Conservation (phyloP, 768 basidiomycete species). For the Leucosporidium creatinivorum region DNA sequence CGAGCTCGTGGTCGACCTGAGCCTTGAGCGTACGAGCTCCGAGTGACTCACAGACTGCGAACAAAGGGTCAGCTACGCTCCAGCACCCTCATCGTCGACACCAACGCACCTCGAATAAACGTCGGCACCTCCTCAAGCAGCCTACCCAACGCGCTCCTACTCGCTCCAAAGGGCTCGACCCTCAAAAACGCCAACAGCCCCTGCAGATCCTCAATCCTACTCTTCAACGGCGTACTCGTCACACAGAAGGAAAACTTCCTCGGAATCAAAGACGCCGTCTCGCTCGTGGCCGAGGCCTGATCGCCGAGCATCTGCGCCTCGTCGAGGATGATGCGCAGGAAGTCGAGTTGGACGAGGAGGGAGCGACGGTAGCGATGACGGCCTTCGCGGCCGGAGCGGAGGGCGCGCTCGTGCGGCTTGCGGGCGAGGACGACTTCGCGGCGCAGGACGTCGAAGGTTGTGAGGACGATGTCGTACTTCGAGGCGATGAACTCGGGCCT, state of each 20-base stretch:
- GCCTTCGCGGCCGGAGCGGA: slow-evolving; percentile 8
- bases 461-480: slow-evolving; percentile 34
- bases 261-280: slow-evolving; percentile 43
- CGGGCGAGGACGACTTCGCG: slow-evolving; percentile 30
- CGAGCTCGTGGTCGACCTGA: slow-evolving; percentile 38
- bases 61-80: too few species aligned
- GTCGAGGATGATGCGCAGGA: slow-evolving; percentile 43
- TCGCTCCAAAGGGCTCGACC: slow-evolving; percentile 23
- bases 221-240: slow-evolving; percentile 44
- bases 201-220: slow-evolving; percentile 41
- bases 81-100: too few species aligned
- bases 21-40: slow-evolving; percentile 43
- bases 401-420: slow-evolving; percentile 26
- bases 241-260: slow-evolving; percentile 43
- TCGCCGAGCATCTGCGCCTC: slow-evolving; percentile 43
- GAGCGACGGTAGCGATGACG: slow-evolving; percentile 23
- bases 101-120: slow-evolving; percentile 10
- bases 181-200: slow-evolving; percentile 40
- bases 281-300: slow-evolving; percentile 29
- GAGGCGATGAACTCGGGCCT: slow-evolving; percentile 5
- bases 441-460: slow-evolving; percentile 34
- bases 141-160: neutral
- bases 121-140: slow-evolving; percentile 18
- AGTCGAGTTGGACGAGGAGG: slow-evolving; percentile 35
- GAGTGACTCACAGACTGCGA: slow-evolving; percentile 37